Base-by-base conservation (phyloP, 345 rosid genomes). In the Eucalyptus pauciflora region DNA sequence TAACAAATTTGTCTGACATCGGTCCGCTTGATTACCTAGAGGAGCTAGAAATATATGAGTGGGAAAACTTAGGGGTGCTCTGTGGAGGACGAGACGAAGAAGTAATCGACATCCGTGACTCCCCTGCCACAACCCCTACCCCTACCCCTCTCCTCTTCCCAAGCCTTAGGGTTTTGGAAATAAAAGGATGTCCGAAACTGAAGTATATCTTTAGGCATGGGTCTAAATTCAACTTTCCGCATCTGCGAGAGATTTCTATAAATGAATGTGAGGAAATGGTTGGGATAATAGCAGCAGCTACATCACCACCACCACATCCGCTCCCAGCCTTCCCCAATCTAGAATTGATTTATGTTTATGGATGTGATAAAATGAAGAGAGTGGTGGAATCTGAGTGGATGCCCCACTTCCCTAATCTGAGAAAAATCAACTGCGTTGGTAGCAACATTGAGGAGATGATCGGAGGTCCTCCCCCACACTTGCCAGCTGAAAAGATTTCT, bases 341-440 rank as follows among this genome's bases (percentile, higher is more conserved):
- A 1, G 27, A 54, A 54, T 0, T 0, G 29, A 56, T 56, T 56
- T 0, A 0, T 2, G 2, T 56, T 56, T 0, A 5, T 0, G 7
- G 43, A 1, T 9, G 62, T 9, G 0, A 9, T 56, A 22, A 56
- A 56, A 24, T 56, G 62, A 56, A 56, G 22, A 17, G 45, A 43
- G 45, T 6, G 56, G 20, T 52, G 56, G 8, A 52, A 52, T 52
- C 56, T 52, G 24, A 52, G 56, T 7, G 56, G 24, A 20, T 52
- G 3, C 56, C 56, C 56, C 56, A 52, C 56, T 52, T 52, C 56
- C 24, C 56, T 52, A 18, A 18, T 18, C 8, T 52, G 56, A 52
- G 56, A 52, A 7, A 1, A 1, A 5, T n/a, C n/a, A n/a, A n/a
- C n/a, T n/a, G 0, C 3, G 0, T 0, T 2, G 22, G 62, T 4